A percentile compares a stretch with the other conserved stretches of the same genome.
These are phyloP conservation scores for Colletotrichum simmondsii DNA, from an alignment of 2,329 filamentous ascomycete species.

Conservation along the genomic window DNA sequence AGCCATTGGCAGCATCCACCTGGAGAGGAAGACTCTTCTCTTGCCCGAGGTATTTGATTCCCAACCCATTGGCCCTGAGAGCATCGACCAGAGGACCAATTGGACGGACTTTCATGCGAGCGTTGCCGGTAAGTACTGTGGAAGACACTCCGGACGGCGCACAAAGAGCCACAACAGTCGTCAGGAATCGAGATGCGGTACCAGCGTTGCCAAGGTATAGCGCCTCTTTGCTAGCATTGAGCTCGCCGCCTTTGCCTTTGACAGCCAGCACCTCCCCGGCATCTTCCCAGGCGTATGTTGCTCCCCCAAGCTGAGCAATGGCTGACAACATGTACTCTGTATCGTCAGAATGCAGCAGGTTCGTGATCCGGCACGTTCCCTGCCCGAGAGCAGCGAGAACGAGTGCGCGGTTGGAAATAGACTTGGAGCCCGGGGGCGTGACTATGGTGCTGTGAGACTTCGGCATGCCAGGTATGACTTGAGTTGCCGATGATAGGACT, in stretches of 20 bases:
- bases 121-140: slow-evolving; percentile 91
- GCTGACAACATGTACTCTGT: slow-evolving; percentile 97
- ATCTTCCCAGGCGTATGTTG: slow-evolving; percentile 93
- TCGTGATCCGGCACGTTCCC: slow-evolving; percentile 88
- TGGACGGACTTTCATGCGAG: slow-evolving; percentile 94
- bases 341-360: slow-evolving; percentile 95
- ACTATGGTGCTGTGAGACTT: slow-evolving; percentile 76
- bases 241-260: slow-evolving; percentile 86
- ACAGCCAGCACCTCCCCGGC: slow-evolving; percentile 92
- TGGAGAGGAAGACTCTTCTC: slow-evolving; percentile 85
- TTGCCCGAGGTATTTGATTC: slow-evolving; percentile 85
- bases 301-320: slow-evolving; percentile 85
- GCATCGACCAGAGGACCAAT: slow-evolving; percentile 95
- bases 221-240: slow-evolving; percentile 79
- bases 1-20: slow-evolving; percentile 84
- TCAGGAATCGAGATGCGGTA: slow-evolving; percentile 94
- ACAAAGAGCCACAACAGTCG: slow-evolving; percentile 89
- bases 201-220: slow-evolving; percentile 97
- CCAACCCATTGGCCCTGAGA: slow-evolving; percentile 85
- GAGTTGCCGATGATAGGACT: slow-evolving; percentile 82
- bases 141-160: slow-evolving; percentile 71
- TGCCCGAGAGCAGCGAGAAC: slow-evolving; percentile 91
- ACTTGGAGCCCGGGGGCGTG: slow-evolving; percentile 94
- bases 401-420: slow-evolving; percentile 94
- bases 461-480: slow-evolving; percentile 79